phyloP scores from a whole-genome alignment of 2,329 filamentous ascomycete genomes.

The Botrytis cinerea region DNA sequence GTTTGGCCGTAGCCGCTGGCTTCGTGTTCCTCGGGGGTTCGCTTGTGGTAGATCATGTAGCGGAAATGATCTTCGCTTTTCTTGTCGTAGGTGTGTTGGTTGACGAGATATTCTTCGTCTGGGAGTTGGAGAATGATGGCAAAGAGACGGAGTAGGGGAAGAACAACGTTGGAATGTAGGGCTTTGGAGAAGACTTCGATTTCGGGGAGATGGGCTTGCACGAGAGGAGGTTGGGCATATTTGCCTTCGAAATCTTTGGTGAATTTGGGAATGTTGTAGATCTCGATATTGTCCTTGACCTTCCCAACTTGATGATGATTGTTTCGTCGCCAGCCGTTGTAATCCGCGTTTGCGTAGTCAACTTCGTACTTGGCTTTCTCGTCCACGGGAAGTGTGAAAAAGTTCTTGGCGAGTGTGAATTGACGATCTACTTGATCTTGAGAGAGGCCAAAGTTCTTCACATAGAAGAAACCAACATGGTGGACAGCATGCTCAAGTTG shows the following conservation, averaged over 20 bases:
- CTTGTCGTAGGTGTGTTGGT: conserved; percentile 59
- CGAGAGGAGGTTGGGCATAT: conserved; percentile 48
- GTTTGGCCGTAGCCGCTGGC: conserved; percentile 49
- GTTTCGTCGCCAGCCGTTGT: conserved; percentile 57
- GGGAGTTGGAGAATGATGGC: conserved; percentile 62
- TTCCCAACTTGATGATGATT: conserved; percentile 38
- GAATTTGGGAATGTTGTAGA: conserved; percentile 63
- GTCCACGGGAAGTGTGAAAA: conserved; percentile 57
- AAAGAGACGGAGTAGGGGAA: conserved; percentile 59
- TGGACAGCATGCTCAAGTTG: conserved; percentile 55
- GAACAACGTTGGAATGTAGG: conserved; percentile 56
- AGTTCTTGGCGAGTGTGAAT: conserved; percentile 60
- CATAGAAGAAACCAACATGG: conserved; percentile 60
- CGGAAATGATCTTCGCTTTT: conserved; percentile 62
- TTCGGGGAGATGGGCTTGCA: conserved; percentile 53
- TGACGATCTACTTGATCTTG: conserved; percentile 62
- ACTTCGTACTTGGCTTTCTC: conserved; percentile 60
- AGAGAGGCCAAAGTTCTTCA: conserved; percentile 61
- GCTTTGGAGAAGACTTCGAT: conserved; percentile 54
- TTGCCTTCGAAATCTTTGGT: conserved; percentile 48
- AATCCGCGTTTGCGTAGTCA: conserved; percentile 54
- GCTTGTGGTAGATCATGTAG: conserved; percentile 60
- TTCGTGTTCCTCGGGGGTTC: conserved; percentile 50
- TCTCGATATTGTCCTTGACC: conserved; percentile 55
- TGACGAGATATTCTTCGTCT: conserved; percentile 57